Percentiles rank a stretch among this genome's conserved stretches.
Evolutionary conservation across 169 alveolate species (phyloP).

Genomic region (Plasmodium yoelii): DNA sequence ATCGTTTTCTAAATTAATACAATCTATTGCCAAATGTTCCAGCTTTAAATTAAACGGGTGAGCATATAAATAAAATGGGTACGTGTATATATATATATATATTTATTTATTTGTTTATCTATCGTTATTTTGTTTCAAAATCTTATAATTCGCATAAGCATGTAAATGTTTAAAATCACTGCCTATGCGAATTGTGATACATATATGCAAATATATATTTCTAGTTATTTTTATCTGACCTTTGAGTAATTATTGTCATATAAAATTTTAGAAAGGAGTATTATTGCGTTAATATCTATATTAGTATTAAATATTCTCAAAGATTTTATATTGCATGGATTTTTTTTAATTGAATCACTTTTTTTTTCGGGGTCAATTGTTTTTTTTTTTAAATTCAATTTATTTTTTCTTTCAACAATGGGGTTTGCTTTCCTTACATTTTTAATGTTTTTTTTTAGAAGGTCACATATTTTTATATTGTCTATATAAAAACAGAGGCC

Average conservation of each 20-base stretch:
- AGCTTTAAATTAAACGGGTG: slow-evolving; percentile 11
- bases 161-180: neutral
- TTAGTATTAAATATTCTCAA: slow-evolving; percentile 48
- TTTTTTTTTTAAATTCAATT: slow-evolving; percentile 24
- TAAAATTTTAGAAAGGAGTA: slow-evolving; percentile 49
- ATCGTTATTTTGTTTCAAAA: neutral
- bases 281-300: slow-evolving; percentile 48
- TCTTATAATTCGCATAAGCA: neutral
- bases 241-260: slow-evolving; percentile 61
- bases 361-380: slow-evolving; percentile 23
- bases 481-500: slow-evolving; percentile 71
- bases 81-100: no score
- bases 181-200: neutral
- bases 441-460: slow-evolving; percentile 61
- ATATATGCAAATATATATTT: slow-evolving; percentile 5
- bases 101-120: no score
- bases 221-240: slow-evolving; percentile 5
- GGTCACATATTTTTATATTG: slow-evolving; percentile 52
- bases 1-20: slow-evolving; percentile 18
- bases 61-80: no score
- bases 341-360: slow-evolving; percentile 28
- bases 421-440: slow-evolving; percentile 27
- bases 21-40: slow-evolving; percentile 59
- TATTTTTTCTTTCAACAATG: slow-evolving; percentile 21
- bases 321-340: slow-evolving; percentile 39